Evolutionary conservation across 495 filamentous ascomycete species (phyloP).

Genomic region (Aspergillus coremiiformis): DNA sequence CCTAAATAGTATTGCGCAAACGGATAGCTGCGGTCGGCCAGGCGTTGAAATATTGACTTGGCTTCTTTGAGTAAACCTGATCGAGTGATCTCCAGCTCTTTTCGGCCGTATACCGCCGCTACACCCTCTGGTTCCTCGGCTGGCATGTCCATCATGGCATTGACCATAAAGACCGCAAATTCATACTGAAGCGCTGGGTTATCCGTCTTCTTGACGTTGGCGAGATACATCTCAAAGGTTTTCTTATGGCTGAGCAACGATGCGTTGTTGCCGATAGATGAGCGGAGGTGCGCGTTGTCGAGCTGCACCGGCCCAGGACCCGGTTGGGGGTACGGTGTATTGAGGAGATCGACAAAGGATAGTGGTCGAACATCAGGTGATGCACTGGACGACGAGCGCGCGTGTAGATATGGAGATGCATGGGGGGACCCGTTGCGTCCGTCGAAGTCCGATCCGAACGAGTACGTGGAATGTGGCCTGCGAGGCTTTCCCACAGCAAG

Average conservation of each 20-base stretch:
- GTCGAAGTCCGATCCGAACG: constrained; percentile 58
- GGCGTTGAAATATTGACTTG: constrained; percentile 74
- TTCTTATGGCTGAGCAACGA: constrained; percentile 82
- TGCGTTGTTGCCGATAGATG: constrained; percentile 77
- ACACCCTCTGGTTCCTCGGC: constrained; percentile 36
- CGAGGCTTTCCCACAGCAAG: constrained; percentile 50
- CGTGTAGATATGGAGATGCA: constrained; percentile 41
- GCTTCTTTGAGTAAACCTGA: constrained; percentile 78
- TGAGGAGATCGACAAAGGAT: constrained; percentile 82
- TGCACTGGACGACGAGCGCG: constrained; percentile 46
- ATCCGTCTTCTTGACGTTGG: constrained; percentile 93
- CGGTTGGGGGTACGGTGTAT: constrained; percentile 82
- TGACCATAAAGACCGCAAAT: constrained; percentile 89
- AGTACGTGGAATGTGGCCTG: constrained; percentile 66
- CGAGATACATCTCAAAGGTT: constrained; percentile 94
- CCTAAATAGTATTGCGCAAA: constrained; percentile 97
- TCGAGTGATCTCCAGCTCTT: constrained; percentile 40
- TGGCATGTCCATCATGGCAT: constrained; percentile 64
- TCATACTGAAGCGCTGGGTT: constrained; percentile 85
- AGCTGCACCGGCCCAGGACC: constrained; percentile 63
- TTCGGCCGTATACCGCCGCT: constrained; percentile 22
- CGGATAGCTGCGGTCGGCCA: constrained; percentile 80
- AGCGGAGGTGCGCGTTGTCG: constrained; percentile 64
- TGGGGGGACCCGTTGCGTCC: constrained; percentile 54
- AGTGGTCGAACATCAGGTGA: constrained; percentile 71